A percentile compares a stretch with the other conserved stretches of the same genome.
Evolutionary conservation across 768 basidiomycete species (phyloP).

Genomic region (Amanita rubescens): DNA sequence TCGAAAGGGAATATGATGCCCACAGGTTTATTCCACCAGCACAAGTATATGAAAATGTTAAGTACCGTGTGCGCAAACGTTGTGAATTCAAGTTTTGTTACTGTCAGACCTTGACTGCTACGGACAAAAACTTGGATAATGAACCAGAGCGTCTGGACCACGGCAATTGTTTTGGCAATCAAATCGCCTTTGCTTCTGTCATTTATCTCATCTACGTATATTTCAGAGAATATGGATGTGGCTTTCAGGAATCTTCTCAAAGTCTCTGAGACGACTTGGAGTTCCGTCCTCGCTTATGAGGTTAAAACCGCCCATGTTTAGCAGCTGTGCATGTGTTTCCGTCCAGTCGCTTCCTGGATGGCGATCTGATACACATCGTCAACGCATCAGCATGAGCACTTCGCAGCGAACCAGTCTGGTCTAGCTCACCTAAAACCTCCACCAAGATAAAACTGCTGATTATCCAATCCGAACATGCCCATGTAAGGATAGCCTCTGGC

Average conservation of each 20-base stretch:
- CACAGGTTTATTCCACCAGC: slow-evolving; percentile 30
- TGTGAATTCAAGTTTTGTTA: slow-evolving; percentile 26
- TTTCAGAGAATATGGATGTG: background rate
- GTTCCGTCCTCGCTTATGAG: background rate
- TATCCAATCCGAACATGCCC: background rate
- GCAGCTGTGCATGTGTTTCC: background rate
- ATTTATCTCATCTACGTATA: slow-evolving; percentile 15
- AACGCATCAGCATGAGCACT: background rate
- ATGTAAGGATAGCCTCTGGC: background rate
- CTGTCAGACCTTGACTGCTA: slow-evolving; percentile 11
- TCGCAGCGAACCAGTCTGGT: background rate
- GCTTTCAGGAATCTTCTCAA: background rate
- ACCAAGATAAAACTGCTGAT: background rate
- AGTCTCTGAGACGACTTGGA: background rate
- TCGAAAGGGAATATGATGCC: slow-evolving; percentile 9
- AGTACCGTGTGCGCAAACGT: slow-evolving; percentile 24
- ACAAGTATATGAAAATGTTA: slow-evolving; percentile 18
- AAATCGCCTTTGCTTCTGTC: slow-evolving; percentile 26
- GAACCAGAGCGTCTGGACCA: slow-evolving; percentile 28
- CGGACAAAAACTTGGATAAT: slow-evolving; percentile 21
- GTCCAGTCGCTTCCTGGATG: background rate
- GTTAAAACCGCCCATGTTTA: background rate
- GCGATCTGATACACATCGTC: background rate
- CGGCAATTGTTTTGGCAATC: slow-evolving; percentile 22
- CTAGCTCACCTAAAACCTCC: background rate